Evolutionary conservation across 192 early-diverging fungal genomes (phyloP).

Genomic region (Mycoemilia scoparia): DNA sequence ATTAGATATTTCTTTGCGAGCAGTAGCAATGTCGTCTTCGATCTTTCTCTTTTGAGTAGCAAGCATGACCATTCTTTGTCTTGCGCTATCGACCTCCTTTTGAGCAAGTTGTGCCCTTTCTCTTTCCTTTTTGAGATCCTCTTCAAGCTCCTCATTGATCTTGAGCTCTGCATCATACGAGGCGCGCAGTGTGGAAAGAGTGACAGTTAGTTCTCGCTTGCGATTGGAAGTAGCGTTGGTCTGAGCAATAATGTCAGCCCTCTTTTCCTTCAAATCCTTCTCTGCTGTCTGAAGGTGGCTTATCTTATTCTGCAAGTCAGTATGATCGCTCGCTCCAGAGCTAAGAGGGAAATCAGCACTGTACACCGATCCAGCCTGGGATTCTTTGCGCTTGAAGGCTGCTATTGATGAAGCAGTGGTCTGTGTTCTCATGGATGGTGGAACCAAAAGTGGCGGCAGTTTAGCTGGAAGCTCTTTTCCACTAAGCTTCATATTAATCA

Average conservation of each 20-base stretch:
- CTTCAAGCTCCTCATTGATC: conserved; percentile 27
- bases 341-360: conserved; percentile 8
- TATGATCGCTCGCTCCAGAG: conserved; percentile 10
- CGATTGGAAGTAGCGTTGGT: conserved; percentile 13
- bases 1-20: too few relatives aligned
- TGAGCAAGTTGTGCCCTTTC: conserved; percentile 9
- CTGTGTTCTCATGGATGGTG: conserved; percentile 27
- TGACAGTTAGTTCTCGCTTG: conserved; percentile 27
- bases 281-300: conserved; percentile 20
- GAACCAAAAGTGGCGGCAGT: conserved; percentile 24
- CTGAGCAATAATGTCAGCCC: conserved; percentile 9
- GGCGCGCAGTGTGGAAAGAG: conserved; percentile 18
- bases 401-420: too few relatives aligned
- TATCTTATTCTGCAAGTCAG: conserved; percentile 15
- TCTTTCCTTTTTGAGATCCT: conserved; percentile 19
- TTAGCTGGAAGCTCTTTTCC: conserved; percentile 32
- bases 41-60: conserved; percentile 19
- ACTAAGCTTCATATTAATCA: conserved; percentile 42
- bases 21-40: conserved; percentile 23
- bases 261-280: conserved; percentile 22
- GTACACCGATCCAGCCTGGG: conserved; percentile 9
- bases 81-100: conserved; percentile 16
- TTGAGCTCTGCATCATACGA: conserved; percentile 25
- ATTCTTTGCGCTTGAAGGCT: too few relatives aligned
- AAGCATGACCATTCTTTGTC: conserved; percentile 11